phyloP scores from a whole-genome alignment of 108 stramenopile genomes.

The Cyclotella choctawhatcheeana region DNA sequence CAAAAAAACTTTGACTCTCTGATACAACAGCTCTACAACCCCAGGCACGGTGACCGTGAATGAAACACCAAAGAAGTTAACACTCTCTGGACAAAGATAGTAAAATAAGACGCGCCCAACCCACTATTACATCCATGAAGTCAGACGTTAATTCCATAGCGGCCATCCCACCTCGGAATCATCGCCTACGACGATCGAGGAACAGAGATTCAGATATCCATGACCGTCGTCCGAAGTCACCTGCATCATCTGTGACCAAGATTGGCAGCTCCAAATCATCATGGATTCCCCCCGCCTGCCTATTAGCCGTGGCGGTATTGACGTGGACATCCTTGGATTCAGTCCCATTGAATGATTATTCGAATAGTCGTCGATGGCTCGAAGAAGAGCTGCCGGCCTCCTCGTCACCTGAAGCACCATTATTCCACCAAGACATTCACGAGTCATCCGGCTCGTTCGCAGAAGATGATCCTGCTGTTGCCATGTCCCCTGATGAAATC shows the following conservation, averaged over 20 bases:
- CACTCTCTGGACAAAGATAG: too few species aligned
- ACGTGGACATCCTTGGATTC: too few species aligned
- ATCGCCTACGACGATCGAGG: not conserved
- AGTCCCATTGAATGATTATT: too few species aligned
- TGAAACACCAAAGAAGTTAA: too few species aligned
- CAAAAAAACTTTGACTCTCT: too few species aligned
- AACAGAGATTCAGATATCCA: not conserved
- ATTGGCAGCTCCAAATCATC: not conserved
- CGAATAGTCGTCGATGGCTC: too few species aligned
- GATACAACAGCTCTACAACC: too few species aligned
- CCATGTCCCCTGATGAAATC: not conserved
- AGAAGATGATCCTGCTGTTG: not conserved
- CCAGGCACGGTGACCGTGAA: too few species aligned
- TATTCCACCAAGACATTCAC: not conserved
- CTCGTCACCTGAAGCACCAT: not conserved
- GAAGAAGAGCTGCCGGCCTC: not conserved
- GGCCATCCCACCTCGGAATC: not conserved
- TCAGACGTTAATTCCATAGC: slow-evolving; percentile 1
- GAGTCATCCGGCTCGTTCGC: not conserved
- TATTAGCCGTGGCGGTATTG: too few species aligned
- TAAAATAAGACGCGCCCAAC: too few species aligned
- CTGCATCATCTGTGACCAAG: not conserved
- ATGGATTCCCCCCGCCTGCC: too few species aligned
- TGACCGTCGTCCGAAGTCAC: not conserved
- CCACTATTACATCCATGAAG: too few species aligned